Evolutionary conservation across 2,329 filamentous ascomycete genomes (phyloP).

Genomic region (Colletotrichum sp.): DNA sequence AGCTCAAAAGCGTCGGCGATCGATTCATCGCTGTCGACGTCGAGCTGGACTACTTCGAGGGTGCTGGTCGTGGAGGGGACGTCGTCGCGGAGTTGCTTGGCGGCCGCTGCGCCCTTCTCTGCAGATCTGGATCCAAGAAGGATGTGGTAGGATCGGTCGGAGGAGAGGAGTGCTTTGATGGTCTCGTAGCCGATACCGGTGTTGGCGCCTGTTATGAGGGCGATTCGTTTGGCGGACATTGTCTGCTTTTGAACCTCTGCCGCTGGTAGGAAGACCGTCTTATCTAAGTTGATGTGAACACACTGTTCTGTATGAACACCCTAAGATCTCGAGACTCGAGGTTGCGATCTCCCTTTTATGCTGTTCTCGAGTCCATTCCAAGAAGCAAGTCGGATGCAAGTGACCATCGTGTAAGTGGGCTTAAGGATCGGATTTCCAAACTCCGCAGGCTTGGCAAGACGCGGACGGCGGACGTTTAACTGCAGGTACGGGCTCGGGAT

Average conservation of each 20-base stretch:
- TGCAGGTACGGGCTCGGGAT: not conserved
- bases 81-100: slow-evolving; percentile 43
- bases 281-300: not conserved
- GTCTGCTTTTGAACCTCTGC: too few species aligned
- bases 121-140: slow-evolving; percentile 58
- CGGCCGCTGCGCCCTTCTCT: slow-evolving; percentile 53
- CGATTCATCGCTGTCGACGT: slow-evolving; percentile 56
- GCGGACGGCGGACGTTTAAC: not conserved
- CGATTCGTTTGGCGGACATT: slow-evolving; percentile 27
- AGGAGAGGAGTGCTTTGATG: slow-evolving; percentile 56
- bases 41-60: slow-evolving; percentile 52
- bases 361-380: not conserved
- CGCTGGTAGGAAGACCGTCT: too few species aligned
- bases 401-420: not conserved
- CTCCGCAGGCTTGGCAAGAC: not conserved
- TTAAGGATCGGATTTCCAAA: not conserved
- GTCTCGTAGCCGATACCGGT: slow-evolving; percentile 65
- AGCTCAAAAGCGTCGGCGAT: slow-evolving; percentile 29
- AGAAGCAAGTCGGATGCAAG: not conserved
- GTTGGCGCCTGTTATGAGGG: slow-evolving; percentile 65
- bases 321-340: not conserved
- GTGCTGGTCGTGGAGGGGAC: slow-evolving; percentile 41
- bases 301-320: too few species aligned
- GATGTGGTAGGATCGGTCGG: slow-evolving; percentile 54
- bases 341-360: accelerated